Percentiles rank a stretch among this genome's conserved stretches.
Conservation (phyloP, 78 protist genomes). For the Dictyostelium citrinum region DNA sequence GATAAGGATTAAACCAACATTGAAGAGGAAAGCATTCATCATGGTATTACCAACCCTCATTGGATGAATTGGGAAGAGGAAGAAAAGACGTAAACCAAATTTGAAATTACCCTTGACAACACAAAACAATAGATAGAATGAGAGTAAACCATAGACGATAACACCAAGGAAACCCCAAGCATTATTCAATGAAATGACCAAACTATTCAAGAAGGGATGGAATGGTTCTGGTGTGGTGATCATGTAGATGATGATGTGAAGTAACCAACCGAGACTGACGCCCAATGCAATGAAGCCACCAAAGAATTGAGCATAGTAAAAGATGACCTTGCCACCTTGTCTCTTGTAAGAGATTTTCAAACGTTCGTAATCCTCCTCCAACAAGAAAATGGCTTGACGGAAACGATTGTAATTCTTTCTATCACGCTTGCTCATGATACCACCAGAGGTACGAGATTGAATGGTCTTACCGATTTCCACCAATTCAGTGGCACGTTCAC, state of each 20-base stretch:
- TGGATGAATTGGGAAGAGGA: slow-evolving; percentile 90
- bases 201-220: slow-evolving; percentile 84
- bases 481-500: slow-evolving; percentile 49
- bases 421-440: slow-evolving; percentile 45
- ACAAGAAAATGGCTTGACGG: slow-evolving; percentile 77
- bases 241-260: slow-evolving; percentile 88
- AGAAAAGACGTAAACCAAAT: slow-evolving; percentile 89
- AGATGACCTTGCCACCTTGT: slow-evolving; percentile 81
- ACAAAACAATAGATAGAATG: slow-evolving; percentile 87
- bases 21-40: slow-evolving; percentile 96
- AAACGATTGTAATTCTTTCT: slow-evolving; percentile 75
- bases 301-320: slow-evolving; percentile 20
- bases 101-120: slow-evolving; percentile 89
- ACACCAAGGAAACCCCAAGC: slow-evolving; percentile 90
- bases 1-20: slow-evolving; percentile 85
- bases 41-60: slow-evolving; percentile 89
- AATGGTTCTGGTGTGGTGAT: slow-evolving; percentile 53
- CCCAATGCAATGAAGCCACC: slow-evolving; percentile 76
- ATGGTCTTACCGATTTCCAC: slow-evolving; percentile 60
- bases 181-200: slow-evolving; percentile 77
- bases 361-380: slow-evolving; percentile 86
- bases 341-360: slow-evolving; percentile 81
- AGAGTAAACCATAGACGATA: slow-evolving; percentile 84
- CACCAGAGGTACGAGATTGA: slow-evolving; percentile 46
- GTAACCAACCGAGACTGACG: slow-evolving; percentile 84